A percentile compares a stretch with the other conserved stretches of the same genome.
Conservation (phyloP, 768 basidiomycete genomes). For the Tephrocybe sp. region DNA sequence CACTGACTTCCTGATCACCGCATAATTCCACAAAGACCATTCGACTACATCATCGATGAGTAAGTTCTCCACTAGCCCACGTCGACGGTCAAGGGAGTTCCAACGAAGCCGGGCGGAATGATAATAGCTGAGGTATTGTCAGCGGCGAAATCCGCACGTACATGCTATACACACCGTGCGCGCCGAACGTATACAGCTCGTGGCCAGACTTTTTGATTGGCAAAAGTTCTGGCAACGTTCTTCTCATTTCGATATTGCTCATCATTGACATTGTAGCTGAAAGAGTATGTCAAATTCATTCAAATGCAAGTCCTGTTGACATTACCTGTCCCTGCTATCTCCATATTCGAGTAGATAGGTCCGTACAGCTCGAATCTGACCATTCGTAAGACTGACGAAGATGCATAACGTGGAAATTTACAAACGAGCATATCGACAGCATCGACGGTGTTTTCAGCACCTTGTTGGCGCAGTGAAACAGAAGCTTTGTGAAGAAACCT, state of each 20-base stretch:
- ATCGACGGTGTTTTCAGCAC: slow-evolving; percentile 81
- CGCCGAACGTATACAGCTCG: slow-evolving; percentile 66
- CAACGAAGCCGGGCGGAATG: slow-evolving; percentile 68
- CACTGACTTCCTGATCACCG: slow-evolving; percentile 48
- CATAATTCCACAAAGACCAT: slow-evolving; percentile 80
- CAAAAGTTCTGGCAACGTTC: slow-evolving; percentile 65
- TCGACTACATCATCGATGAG: slow-evolving; percentile 72
- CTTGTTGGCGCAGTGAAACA: slow-evolving; percentile 63
- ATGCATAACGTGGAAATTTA: slow-evolving; percentile 1
- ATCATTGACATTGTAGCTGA: slow-evolving; percentile 56
- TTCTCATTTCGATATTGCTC: slow-evolving; percentile 61
- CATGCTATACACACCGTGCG: slow-evolving; percentile 63
- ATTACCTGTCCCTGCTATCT: slow-evolving; percentile 60
- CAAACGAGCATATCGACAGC: slow-evolving; percentile 72
- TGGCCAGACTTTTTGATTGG: slow-evolving; percentile 76
- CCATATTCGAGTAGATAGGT: slow-evolving; percentile 77
- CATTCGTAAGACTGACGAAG: slow-evolving; percentile 1
- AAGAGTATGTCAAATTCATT: no score
- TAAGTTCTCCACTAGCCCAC: slow-evolving; percentile 56
- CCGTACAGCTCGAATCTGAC: slow-evolving; percentile 63
- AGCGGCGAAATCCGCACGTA: no score
- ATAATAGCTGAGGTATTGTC: slow-evolving; percentile 45
- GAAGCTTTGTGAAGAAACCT: slow-evolving; percentile 73
- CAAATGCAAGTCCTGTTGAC: no score
- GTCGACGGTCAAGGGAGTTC: slow-evolving; percentile 71